Base-by-base conservation (phyloP, 495 filamentous ascomycete genomes). In the Sporormia fimetaria region DNA sequence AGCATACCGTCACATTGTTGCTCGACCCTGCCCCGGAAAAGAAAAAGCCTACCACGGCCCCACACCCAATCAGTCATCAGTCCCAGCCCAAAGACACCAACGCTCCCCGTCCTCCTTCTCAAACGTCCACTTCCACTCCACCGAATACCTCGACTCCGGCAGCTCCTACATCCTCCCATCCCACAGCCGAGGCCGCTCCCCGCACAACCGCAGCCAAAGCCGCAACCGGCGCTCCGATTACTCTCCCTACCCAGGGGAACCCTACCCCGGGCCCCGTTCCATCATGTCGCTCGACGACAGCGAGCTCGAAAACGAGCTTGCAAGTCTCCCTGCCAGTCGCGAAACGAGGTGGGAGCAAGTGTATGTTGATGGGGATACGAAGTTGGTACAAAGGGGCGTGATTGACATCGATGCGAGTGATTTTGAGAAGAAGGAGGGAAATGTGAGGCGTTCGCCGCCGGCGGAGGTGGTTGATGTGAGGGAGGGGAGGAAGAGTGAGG, bases 21-120 rank as follows among this genome's bases (percentile, higher is more conserved):
- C 55, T 6, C 51, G 51, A 14, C 56, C 55, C 40, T 49, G 54
- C 10, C 44, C 51, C 10, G 60, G 58, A 22, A 59, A 55, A 42
- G 55, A 60, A 36, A 60, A 64, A 39, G 61, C 61, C 25, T 56
- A 62, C 29, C 59, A 57, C 2, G 42, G 35, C 7, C 42, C 51
- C 8, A 55, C 59, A 8, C 44, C 61, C 6, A 51, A 44, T 21
- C 33, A 55, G 9, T 59, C 59, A 7, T 57, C 61, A 16, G 55
- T 63, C 26, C 40, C 49, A 28, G 17, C 34, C 8, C 39, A 47
- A 20, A 37, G 40, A 9, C 49, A 34, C 12, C 40, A 32, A 4
- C 38, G 40, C 42, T 43, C 52, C 22, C 36, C n/a, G n/a, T 44
- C 46, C 5, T 44, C 44, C 17, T 45, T 55, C 33, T 52, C 52